Evolutionary conservation across 306 rosid genomes (phyloP), one percentile per base, ranked within the genome.

Genomic region (Hippophae rhamnoides): DNA sequence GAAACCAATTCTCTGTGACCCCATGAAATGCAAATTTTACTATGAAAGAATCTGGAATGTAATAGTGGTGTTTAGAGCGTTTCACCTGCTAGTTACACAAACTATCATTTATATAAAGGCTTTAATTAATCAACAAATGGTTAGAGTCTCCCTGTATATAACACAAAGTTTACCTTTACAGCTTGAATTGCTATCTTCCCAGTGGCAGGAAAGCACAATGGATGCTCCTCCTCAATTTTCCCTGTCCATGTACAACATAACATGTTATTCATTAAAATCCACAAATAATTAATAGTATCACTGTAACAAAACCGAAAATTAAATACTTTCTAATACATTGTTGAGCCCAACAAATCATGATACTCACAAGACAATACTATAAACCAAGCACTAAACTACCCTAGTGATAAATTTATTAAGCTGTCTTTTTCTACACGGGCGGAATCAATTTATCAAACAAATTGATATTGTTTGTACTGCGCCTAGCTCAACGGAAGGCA

Each of bases 171-270:
- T 14, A 80, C 85, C 85, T 70, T 77, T 18, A 81, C 27, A 58
- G 72, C 62, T 26, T 51, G 70, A 61, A 81, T 47, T 23, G 61
- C 71, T 54, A 81, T 56, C 11, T 43, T 52, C 52, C 77, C 82
- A 11, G 57, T 8, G 49, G 58, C 51, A 41, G 78, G 60, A 60
- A 74, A 71, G 59, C 75, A 67, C 53, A 61, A 60, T 42, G 51
- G 63, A 26, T 81, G 82, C 50, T 81, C 82, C 65, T 71, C 54
- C 61, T 74, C 73, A 38, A 74, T 64, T 56, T 68, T 68, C 44
- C 48, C 82, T 76, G 76, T 54, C 40, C 10, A 46, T 47, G 6
- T 10, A 63, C 31, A 45, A 18, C 23, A 18, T 18, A 18, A 18
- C 40, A 49, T 14, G 56, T 57, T 56, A 52, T 6, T 46, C 41